These are phyloP conservation scores for Naumovozyma dairenensis DNA, from an alignment of 805 yeast species.

Conservation along the genomic window DNA sequence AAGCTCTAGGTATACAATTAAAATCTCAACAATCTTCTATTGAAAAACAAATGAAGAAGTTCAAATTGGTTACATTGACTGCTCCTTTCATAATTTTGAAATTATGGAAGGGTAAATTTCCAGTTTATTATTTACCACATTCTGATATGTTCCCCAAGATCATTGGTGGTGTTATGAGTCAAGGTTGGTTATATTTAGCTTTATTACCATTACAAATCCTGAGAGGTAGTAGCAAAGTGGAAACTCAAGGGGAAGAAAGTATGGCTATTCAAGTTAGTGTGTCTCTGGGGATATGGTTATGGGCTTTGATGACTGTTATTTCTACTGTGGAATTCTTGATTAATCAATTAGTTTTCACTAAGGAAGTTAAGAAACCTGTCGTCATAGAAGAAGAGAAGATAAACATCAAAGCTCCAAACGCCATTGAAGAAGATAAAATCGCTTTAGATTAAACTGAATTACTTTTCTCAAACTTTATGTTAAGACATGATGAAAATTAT, in stretches of 20 bases:
- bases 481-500: too few relatives aligned
- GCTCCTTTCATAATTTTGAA: conserved; percentile 25
- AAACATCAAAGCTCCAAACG: too few relatives aligned
- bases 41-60: conserved; percentile 7
- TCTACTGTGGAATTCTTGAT: conserved; percentile 22
- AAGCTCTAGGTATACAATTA: conserved; percentile 33
- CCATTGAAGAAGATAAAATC: conserved; percentile 1
- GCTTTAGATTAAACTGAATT: conserved; percentile 5
- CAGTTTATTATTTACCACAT: conserved; percentile 23
- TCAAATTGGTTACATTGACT: conserved; percentile 21
- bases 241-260: not conserved
- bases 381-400: too few relatives aligned
- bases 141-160: conserved; percentile 23
- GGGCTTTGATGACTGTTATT: conserved; percentile 26
- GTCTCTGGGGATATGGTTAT: conserved; percentile 29
- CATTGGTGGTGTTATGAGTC: conserved; percentile 24
- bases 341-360: conserved; percentile 12
- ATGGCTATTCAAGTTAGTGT: conserved; percentile 15
- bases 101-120: conserved; percentile 26
- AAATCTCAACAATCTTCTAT: conserved; percentile 10
- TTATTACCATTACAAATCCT: conserved; percentile 19
- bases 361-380: conserved; percentile 9
- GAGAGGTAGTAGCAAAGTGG: conserved; percentile 1
- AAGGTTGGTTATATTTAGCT: conserved; percentile 25
- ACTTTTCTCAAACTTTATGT: too few relatives aligned